Base-by-base conservation (phyloP, 306 rosid genomes). In the Trifolium dubium region DNA sequence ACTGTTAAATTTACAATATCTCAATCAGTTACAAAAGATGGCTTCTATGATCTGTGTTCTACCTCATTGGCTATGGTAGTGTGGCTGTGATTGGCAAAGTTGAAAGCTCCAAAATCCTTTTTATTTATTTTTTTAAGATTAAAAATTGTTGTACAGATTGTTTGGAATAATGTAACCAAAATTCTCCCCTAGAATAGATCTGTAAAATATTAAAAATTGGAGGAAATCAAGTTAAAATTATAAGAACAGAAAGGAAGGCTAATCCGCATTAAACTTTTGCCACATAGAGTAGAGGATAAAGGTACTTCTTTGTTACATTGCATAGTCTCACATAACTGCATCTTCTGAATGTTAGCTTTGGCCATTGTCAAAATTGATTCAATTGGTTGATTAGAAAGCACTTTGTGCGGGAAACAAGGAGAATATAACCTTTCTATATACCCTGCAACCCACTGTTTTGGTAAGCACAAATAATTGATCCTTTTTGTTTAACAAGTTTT, bases 241-340 rank as follows among this genome's bases (percentile, higher is more conserved):
- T 30, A 54, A 2, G 37, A 17, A 14, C n/a, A 15, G 28, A 75
- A 39, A 54, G 17, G 58, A 41, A 30, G 39, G 17, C 28, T 39
- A 8, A 12, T 55, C 49, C 15, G 37, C 47, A 41, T 56, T 30
- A 55, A 75, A 66, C 56, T 39, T 66, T 9, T 65, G 49, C 43
- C 34, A 41, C 58, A 5, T 51, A 74, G 13, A 40, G 23, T 61
- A 61, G 13, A 61, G 41, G 66, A 31, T 61, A 61, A 31, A 55
- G 60, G 37, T 47, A 61, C 39, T 60, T 74, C 53, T 74, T 19
- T 30, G 53, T 68, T 15, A 40, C 75, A 49, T 74, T n/a, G 18
- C 17, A 6, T 47, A 67, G 14, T 19, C 53, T 50, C 54, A 67
- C 66, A 39, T n/a, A 10, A 5, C 62, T 60, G 6, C 43, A n/a